Evolutionary conservation across 805 yeast species (phyloP).

Genomic region (Candida maesae): DNA sequence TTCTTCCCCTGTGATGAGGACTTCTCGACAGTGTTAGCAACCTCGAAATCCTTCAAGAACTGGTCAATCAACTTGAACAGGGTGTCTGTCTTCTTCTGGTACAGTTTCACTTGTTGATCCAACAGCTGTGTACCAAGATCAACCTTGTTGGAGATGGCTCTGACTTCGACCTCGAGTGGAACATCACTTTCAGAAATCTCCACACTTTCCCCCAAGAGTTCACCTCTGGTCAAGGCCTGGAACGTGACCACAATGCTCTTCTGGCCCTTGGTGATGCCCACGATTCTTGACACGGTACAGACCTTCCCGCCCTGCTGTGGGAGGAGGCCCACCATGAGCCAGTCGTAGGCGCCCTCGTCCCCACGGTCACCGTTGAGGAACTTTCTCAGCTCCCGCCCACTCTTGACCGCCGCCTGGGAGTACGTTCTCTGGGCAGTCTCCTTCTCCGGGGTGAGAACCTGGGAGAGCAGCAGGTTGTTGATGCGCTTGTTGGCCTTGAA

Average conservation of each 20-base stretch:
- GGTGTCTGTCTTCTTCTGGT: constrained; percentile 5
- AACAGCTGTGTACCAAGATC: constrained; percentile 13
- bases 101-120: constrained; percentile 12
- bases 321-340: constrained; percentile 25
- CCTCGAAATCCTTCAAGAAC: constrained; percentile 35
- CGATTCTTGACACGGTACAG: constrained; percentile 39
- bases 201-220: constrained; percentile 14
- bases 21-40: constrained; percentile 29
- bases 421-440: background rate
- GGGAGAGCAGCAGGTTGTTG: constrained; percentile 22
- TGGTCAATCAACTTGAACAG: constrained; percentile 29
- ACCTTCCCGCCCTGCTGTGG: constrained; percentile 30
- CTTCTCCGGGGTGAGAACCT: constrained; percentile 1
- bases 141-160: constrained; percentile 18
- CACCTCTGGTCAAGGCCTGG: constrained; percentile 47
- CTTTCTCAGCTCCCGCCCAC: constrained; percentile 19
- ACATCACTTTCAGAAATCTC: constrained; percentile 17
- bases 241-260: constrained; percentile 42
- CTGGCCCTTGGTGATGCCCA: constrained; percentile 41
- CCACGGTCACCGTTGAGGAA: constrained; percentile 21
- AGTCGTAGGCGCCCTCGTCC: constrained; percentile 23
- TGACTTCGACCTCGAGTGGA: constrained; percentile 15
- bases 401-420: constrained; percentile 14
- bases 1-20: constrained; percentile 18
- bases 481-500: constrained; percentile 28